Conservation (phyloP, 2,329 filamentous ascomycete genomes). For the Trichoderma arundinaceum region DNA sequence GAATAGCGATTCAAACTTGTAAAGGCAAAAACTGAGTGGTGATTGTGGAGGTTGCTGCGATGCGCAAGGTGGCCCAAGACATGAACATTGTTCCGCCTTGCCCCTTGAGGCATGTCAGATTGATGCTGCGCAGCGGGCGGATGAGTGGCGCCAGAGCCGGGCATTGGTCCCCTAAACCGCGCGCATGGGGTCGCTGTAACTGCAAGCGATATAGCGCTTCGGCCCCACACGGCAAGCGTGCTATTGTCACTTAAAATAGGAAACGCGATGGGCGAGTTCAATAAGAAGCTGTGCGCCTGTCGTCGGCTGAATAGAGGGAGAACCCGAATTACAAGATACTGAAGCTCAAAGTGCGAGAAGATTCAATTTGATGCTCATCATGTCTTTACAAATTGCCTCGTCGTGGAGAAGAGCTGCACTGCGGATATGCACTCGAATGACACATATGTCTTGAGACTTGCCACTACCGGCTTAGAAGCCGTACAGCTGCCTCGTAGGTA, state of each 20-base stretch:
- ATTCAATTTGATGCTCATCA: neutral
- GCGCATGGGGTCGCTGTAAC: slow-evolving; percentile 18
- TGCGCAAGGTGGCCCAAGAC: slow-evolving; percentile 34
- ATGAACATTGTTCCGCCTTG: neutral
- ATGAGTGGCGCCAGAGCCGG: neutral
- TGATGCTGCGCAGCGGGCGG: slow-evolving; percentile 5
- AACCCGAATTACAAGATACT: too few species aligned
- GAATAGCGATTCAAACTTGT: neutral
- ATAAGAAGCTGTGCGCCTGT: neutral
- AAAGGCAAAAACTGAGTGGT: neutral
- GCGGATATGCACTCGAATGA: too few species aligned
- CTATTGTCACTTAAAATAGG: slow-evolving; percentile 20
- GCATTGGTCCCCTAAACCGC: slow-evolving; percentile 22
- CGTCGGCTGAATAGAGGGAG: neutral
- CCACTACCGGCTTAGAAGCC: too few species aligned
- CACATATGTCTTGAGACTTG: too few species aligned
- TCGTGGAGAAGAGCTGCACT: too few species aligned
- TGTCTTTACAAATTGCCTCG: neutral
- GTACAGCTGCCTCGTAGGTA: neutral
- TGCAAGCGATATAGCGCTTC: slow-evolving; percentile 27
- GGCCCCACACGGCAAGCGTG: slow-evolving; percentile 24
- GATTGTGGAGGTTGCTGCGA: slow-evolving; percentile 1
- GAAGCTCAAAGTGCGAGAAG: neutral
- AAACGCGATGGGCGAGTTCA: slow-evolving; percentile 6
- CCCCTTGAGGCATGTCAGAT: slow-evolving; percentile 24